phyloP scores from a whole-genome alignment of 352 stramenopile genomes.

The Albugo candida region DNA sequence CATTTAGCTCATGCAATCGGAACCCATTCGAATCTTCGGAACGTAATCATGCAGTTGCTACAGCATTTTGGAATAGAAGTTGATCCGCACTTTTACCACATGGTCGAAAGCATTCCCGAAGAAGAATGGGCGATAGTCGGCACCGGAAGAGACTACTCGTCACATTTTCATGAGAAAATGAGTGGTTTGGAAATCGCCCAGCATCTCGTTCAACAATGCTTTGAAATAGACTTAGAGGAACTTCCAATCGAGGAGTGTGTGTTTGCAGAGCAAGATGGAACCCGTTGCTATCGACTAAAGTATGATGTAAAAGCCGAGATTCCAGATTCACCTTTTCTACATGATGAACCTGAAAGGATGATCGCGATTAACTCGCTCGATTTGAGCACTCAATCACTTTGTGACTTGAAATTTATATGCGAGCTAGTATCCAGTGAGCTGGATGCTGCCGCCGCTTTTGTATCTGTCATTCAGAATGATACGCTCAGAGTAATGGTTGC shows the following conservation, averaged over 20 bases:
- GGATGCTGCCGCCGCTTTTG: slow-evolving; percentile 14
- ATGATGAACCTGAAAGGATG: slow-evolving; percentile 14
- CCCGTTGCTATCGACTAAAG: slow-evolving; percentile 20
- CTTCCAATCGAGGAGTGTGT: slow-evolving; percentile 18
- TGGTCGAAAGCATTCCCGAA: slow-evolving; percentile 19
- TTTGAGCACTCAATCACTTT: slow-evolving; percentile 4
- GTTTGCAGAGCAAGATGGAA: slow-evolving; percentile 23
- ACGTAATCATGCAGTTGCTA: slow-evolving; percentile 18
- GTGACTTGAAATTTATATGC: slow-evolving; percentile 5
- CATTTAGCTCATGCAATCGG: slow-evolving; percentile 23
- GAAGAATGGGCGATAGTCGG: slow-evolving; percentile 12
- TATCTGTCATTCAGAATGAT: slow-evolving; percentile 9
- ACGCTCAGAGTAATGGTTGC: not conserved
- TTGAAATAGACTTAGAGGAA: slow-evolving; percentile 23
- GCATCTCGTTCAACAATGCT: slow-evolving; percentile 33
- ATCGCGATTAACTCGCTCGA: slow-evolving; percentile 15
- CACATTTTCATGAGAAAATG: not conserved
- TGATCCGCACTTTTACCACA: slow-evolving; percentile 7
- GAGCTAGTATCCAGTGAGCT: slow-evolving; percentile 31
- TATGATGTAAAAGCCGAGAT: slow-evolving; percentile 22
- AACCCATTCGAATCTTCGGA: slow-evolving; percentile 12
- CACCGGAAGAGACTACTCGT: not conserved
- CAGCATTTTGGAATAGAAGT: slow-evolving; percentile 12
- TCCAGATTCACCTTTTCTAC: slow-evolving; percentile 8
- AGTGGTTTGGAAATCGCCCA: not conserved